Evolutionary conservation across 1,139 yeast genomes (phyloP).

Genomic region (Magnusiomyces fungicola): DNA sequence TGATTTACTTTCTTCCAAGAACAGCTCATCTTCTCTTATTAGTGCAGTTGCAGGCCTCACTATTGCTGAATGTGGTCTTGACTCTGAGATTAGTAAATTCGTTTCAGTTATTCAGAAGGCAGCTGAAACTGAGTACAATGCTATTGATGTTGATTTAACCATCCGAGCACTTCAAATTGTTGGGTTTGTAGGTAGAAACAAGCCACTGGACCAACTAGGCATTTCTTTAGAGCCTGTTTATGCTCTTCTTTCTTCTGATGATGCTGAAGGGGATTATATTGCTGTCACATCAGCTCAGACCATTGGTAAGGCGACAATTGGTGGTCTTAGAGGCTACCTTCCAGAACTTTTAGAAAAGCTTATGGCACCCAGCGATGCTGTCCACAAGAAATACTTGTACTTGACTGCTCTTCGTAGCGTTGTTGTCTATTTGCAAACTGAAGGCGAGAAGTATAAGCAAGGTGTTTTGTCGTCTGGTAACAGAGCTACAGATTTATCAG

Average conservation of each 20-base stretch:
- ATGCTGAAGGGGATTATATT: slow-evolving; percentile 39
- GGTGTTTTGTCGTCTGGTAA: neutral
- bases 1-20: neutral
- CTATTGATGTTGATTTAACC: neutral
- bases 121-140: neutral
- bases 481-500: neutral
- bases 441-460: slow-evolving; percentile 16
- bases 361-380: slow-evolving; percentile 11
- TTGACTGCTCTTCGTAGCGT: slow-evolving; percentile 38
- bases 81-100: slow-evolving; percentile 7
- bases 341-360: slow-evolving; percentile 32
- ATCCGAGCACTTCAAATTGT: slow-evolving; percentile 34
- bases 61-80: slow-evolving; percentile 11
- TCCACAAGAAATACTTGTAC: slow-evolving; percentile 30
- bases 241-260: slow-evolving; percentile 26
- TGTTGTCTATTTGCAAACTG: slow-evolving; percentile 21
- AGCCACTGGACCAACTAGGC: slow-evolving; percentile 25
- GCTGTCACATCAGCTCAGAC: slow-evolving; percentile 40
- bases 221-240: slow-evolving; percentile 33
- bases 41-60: slow-evolving; percentile 14
- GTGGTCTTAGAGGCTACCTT: slow-evolving; percentile 35
- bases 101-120: slow-evolving; percentile 3
- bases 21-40: neutral
- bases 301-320: slow-evolving; percentile 44
- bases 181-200: slow-evolving; percentile 41